Evolutionary conservation across 1,139 yeast species (phyloP).

Genomic region (Meyerozyma sp.): DNA sequence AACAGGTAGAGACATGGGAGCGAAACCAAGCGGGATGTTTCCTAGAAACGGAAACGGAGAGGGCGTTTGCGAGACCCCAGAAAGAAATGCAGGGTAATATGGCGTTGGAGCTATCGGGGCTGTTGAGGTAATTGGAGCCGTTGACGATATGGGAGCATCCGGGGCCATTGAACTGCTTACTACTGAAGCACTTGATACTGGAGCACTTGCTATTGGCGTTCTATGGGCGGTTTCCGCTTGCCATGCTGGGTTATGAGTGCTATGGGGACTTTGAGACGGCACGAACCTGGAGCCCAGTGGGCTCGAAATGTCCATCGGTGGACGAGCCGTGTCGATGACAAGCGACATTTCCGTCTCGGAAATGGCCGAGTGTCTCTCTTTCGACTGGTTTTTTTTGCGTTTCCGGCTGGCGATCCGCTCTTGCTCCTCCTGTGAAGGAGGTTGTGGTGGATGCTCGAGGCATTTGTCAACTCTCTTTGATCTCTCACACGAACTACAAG

Average conservation of each 20-base stretch:
- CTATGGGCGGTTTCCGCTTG: background rate
- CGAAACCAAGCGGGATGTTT: too few species aligned
- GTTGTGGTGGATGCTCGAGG: conserved; percentile 38
- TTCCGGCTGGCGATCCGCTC: conserved; percentile 14
- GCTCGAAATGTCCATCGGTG: background rate
- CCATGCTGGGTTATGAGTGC: background rate
- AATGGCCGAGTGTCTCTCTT: background rate
- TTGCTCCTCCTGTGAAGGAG: conserved; percentile 31
- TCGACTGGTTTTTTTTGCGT: background rate
- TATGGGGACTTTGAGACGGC: background rate
- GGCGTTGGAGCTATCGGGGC: too few species aligned
- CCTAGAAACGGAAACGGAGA: too few species aligned
- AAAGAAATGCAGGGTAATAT: too few species aligned
- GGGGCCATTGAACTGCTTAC: background rate
- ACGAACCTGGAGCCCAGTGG: background rate
- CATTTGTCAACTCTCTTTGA: conserved; percentile 39
- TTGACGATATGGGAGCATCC: too few species aligned
- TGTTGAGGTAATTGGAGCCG: background rate
- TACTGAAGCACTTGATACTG: background rate
- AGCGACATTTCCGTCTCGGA: background rate
- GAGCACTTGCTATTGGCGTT: background rate
- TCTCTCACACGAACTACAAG: conserved; percentile 45
- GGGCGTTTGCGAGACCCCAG: too few species aligned
- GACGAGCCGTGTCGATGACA: background rate
- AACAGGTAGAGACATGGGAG: too few species aligned